Evolutionary conservation across 805 yeast species (phyloP).

Genomic region (Helenozyma rhizophorensis): DNA sequence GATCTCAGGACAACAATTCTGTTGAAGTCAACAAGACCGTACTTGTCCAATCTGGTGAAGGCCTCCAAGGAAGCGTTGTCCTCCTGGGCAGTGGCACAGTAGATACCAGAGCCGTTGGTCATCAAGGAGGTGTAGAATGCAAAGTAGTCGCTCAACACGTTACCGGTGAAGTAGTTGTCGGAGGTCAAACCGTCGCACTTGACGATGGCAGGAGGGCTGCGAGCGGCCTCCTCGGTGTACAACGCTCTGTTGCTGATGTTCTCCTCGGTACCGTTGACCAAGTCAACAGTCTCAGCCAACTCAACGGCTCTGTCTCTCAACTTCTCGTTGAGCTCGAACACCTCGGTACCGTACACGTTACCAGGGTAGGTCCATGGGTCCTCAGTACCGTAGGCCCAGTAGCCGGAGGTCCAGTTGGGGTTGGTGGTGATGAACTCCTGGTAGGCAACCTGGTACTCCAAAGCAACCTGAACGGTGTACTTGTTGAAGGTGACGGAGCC

Average conservation of each 20-base stretch:
- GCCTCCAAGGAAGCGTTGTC: constrained; percentile 65
- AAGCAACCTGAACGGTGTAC: constrained; percentile 57
- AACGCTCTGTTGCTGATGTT: constrained; percentile 44
- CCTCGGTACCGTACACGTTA: constrained; percentile 59
- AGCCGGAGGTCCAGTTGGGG: constrained; percentile 56
- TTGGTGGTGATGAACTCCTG: constrained; percentile 23
- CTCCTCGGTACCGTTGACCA: constrained; percentile 42
- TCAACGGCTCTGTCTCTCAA: constrained; percentile 55
- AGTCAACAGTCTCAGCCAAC: constrained; percentile 43
- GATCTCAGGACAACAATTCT: constrained; percentile 60
- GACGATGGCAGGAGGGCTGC: constrained; percentile 40
- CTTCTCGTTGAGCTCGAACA: constrained; percentile 55
- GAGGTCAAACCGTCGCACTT: constrained; percentile 59
- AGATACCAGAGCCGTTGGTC: constrained; percentile 56
- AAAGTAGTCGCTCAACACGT: constrained; percentile 47
- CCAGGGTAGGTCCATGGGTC: constrained; percentile 48
- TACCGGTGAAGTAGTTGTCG: constrained; percentile 58
- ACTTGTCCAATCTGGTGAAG: constrained; percentile 48
- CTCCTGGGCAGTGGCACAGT: constrained; percentile 63
- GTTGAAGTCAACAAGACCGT: constrained; percentile 52
- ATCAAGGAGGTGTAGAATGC: constrained; percentile 42
- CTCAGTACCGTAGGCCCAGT: constrained; percentile 51
- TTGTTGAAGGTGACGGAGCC: constrained; percentile 60
- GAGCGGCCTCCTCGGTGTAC: constrained; percentile 50
- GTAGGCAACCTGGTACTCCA: constrained; percentile 56